Conservation (phyloP, 768 basidiomycete genomes). For the Pulveroboletus sp. region DNA sequence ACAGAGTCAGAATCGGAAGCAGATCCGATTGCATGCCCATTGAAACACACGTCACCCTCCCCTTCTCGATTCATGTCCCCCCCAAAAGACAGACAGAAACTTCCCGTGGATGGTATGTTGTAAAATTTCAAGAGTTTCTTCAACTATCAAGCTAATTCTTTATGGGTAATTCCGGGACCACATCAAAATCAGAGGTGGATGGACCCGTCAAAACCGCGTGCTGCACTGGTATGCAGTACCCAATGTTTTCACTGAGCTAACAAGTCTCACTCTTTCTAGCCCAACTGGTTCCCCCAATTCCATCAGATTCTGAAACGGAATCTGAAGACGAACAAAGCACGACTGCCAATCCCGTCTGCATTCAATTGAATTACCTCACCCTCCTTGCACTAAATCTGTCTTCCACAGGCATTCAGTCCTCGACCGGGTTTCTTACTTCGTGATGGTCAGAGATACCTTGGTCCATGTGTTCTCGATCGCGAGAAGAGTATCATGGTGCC, state of each 20-base stretch:
- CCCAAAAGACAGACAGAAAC: slow-evolving; percentile 17
- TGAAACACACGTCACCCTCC: slow-evolving; percentile 26
- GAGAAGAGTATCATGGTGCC: slow-evolving; percentile 50
- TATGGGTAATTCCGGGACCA: slow-evolving; percentile 41
- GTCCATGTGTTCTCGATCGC: slow-evolving; percentile 49
- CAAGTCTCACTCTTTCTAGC: background rate
- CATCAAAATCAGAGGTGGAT: slow-evolving; percentile 40
- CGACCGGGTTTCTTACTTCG: slow-evolving; percentile 53
- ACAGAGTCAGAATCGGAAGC: slow-evolving; percentile 33
- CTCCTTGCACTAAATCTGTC: background rate
- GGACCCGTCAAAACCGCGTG: slow-evolving; percentile 2
- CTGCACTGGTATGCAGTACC: slow-evolving; percentile 14
- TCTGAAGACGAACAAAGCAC: slow-evolving; percentile 36
- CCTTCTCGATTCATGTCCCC: slow-evolving; percentile 5
- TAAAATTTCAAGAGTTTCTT: background rate
- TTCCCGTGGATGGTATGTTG: slow-evolving; percentile 17
- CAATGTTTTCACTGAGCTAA: slow-evolving; percentile 1
- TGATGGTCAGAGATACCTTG: slow-evolving; percentile 38
- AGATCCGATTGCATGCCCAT: slow-evolving; percentile 2
- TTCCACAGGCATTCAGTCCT: slow-evolving; percentile 36
- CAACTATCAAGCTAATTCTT: background rate
- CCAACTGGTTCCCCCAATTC: background rate
- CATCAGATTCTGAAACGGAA: slow-evolving; percentile 39
- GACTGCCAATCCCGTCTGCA: slow-evolving; percentile 30
- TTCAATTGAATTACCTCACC: background rate